Evolutionary conservation across 164 flowering plant species (phyloP).

Genomic region (Litsea cubeba): DNA sequence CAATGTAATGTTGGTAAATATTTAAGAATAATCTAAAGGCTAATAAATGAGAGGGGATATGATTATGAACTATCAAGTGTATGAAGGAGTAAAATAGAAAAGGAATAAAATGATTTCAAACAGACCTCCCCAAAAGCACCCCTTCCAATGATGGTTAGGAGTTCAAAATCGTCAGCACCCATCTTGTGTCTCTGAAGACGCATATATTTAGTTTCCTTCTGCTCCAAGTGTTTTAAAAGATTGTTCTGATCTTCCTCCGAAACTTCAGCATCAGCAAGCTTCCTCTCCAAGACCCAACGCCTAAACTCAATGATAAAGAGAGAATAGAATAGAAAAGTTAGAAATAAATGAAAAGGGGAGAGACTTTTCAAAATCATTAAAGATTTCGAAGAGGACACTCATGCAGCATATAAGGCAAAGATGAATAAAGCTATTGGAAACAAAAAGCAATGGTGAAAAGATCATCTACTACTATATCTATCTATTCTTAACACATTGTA

Average conservation of each 20-base stretch:
- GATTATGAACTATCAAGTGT: not conserved
- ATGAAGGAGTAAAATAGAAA: not conserved
- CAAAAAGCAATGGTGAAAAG: not conserved
- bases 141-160: conserved; percentile 44
- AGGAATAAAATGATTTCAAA: not conserved
- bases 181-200: conserved; percentile 48
- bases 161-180: conserved; percentile 49
- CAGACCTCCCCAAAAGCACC: conserved; percentile 53
- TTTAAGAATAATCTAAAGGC: too few species aligned
- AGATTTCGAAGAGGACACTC: not conserved
- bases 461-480: not conserved
- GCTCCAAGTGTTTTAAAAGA: conserved; percentile 35
- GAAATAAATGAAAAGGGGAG: not conserved
- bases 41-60: too few species aligned
- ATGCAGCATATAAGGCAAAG: not conserved
- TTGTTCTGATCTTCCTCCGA: conserved; percentile 34
- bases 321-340: not conserved
- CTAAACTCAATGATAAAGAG: conserved; percentile 9
- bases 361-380: too few species aligned
- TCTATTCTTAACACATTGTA: too few species aligned
- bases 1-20: too few species aligned
- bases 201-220: conserved; percentile 51
- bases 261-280: conserved; percentile 39
- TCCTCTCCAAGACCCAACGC: conserved; percentile 35
- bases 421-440: not conserved